These are phyloP conservation scores for Penicillium sp. DNA, from an alignment of 2,329 filamentous ascomycete genomes.

Conservation along the genomic window DNA sequence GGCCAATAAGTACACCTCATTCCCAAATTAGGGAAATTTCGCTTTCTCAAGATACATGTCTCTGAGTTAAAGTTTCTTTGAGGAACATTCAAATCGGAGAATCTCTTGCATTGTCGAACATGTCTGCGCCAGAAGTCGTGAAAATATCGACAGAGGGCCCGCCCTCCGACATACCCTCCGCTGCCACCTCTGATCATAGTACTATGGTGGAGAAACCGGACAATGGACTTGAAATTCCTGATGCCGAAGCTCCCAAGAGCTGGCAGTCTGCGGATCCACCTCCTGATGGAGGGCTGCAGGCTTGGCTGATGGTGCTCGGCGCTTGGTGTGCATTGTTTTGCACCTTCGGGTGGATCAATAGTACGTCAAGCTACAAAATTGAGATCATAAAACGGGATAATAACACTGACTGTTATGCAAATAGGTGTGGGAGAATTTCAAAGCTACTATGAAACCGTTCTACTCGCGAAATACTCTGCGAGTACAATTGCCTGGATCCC, in stretches of 20 bases:
- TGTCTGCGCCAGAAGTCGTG: background rate
- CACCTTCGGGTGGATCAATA: slow-evolving; percentile 51
- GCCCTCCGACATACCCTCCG: background rate
- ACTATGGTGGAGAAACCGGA: background rate
- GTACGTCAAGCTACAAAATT: slow-evolving; percentile 23
- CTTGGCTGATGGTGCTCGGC: slow-evolving; percentile 59
- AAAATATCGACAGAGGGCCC: background rate
- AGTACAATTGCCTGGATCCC: slow-evolving; percentile 62
- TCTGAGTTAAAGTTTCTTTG: background rate
- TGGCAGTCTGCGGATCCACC: background rate
- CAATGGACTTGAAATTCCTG: background rate
- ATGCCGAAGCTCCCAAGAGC: background rate
- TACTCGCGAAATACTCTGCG: slow-evolving; percentile 51
- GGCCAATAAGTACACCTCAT: background rate
- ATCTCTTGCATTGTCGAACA: background rate
- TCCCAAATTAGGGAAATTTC: background rate
- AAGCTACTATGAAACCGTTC: slow-evolving; percentile 55
- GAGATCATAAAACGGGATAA: background rate
- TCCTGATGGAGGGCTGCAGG: slow-evolving; percentile 30
- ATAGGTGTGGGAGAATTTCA: slow-evolving; percentile 57
- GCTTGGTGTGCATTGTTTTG: slow-evolving; percentile 47
- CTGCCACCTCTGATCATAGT: background rate
- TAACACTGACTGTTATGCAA: background rate
- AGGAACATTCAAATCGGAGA: background rate
- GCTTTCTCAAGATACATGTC: background rate